Percentiles rank a stretch among this genome's conserved stretches.
These are phyloP conservation scores for Collybia sp. DNA, from an alignment of 768 basidiomycete species.

Conservation along the genomic window DNA sequence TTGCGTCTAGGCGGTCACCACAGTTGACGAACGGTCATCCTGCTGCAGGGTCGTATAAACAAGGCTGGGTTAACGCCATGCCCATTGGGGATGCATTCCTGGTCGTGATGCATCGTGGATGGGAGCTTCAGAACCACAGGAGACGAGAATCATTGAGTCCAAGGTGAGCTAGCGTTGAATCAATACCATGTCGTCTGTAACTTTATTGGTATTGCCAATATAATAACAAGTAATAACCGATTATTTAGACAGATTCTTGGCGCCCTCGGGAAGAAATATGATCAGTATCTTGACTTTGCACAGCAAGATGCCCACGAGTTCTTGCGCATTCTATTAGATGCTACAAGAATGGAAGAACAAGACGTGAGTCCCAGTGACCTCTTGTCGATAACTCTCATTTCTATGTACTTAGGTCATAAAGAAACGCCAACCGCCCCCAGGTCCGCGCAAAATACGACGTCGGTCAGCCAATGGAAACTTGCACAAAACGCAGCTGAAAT, in stretches of 20 bases:
- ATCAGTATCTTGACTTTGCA: constrained; percentile 91
- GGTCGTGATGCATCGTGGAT: constrained; percentile 53
- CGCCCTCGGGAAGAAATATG: constrained; percentile 78
- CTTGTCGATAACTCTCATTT: background rate
- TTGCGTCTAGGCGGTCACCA: constrained; percentile 52
- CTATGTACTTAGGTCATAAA: constrained; percentile 64
- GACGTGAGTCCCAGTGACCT: constrained; percentile 50
- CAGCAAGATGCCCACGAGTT: constrained; percentile 98
- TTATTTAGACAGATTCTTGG: constrained; percentile 52
- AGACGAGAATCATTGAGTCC: constrained; percentile 57
- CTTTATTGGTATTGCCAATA: background rate
- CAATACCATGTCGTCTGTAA: background rate
- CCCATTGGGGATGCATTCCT: constrained; percentile 70
- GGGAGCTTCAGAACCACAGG: constrained; percentile 53
- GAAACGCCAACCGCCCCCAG: constrained; percentile 52
- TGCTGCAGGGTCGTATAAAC: constrained; percentile 45
- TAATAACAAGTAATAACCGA: background rate
- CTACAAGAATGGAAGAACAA: constrained; percentile 91
- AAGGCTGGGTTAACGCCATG: constrained; percentile 54
- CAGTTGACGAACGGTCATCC: constrained; percentile 66
- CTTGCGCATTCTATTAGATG: constrained; percentile 82
- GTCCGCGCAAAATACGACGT: constrained; percentile 33
- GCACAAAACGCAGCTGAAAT: constrained; percentile 3
- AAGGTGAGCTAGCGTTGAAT: constrained; percentile 41
- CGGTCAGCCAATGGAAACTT: constrained; percentile 5